Percentiles rank a stretch among this genome's conserved stretches.
phyloP scores from a whole-genome alignment of 768 basidiomycete genomes.

The Suillus hirtellus region DNA sequence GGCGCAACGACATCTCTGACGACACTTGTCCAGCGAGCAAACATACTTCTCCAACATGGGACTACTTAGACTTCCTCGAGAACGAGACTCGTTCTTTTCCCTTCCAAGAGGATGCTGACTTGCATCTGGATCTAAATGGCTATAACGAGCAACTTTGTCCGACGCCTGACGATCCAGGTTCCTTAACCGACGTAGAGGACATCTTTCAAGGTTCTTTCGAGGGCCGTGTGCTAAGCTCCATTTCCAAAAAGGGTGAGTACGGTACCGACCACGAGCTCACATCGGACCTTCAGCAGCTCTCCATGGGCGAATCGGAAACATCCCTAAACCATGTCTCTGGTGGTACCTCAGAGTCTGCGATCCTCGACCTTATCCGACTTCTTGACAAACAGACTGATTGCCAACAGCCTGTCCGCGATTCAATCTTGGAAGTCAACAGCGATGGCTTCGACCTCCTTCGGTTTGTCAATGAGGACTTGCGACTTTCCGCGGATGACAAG shows the following conservation, averaged over 20 bases:
- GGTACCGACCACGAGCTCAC: not conserved
- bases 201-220: not conserved
- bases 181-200: too few species aligned
- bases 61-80: not conserved
- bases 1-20: not conserved
- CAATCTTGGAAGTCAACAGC: not conserved
- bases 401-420: not conserved
- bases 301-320: not conserved
- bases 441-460: not conserved
- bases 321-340: not conserved
- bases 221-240: not conserved
- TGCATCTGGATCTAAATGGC: not conserved
- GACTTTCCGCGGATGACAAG: not conserved
- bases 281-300: not conserved
- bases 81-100: not conserved
- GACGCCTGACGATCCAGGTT: not conserved
- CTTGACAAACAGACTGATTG: not conserved
- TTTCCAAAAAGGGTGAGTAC: not conserved
- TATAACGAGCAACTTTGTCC: not conserved
- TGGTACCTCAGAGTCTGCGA: not conserved
- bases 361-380: slow-evolving; percentile 6
- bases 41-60: not conserved
- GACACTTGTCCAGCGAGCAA: not conserved
- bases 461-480: slow-evolving; percentile 1
- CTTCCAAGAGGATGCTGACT: not conserved